Percentiles rank a stretch among this genome's conserved stretches.
These are phyloP conservation scores for Peronosclerospora sorghi DNA, from an alignment of 352 stramenopile species.

Conservation along the genomic window DNA sequence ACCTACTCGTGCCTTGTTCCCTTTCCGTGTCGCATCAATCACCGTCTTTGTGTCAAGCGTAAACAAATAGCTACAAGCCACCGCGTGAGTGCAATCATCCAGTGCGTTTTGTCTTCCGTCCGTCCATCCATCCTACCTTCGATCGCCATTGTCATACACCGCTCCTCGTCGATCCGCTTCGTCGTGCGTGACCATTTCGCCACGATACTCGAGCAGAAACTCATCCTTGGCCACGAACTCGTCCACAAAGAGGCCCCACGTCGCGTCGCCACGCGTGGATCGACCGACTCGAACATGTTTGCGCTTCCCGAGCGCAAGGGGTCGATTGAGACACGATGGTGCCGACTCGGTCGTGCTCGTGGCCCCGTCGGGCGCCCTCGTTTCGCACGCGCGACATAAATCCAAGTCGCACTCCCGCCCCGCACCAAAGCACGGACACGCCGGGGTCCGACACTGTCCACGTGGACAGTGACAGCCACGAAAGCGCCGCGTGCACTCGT, in stretches of 20 bases:
- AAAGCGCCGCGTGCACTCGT: constrained; percentile 82
- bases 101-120: not conserved
- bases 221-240: constrained; percentile 84
- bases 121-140: constrained; percentile 25
- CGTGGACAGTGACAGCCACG: constrained; percentile 79
- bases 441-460: constrained; percentile 73
- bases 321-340: constrained; percentile 69
- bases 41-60: constrained; percentile 88
- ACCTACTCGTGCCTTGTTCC: constrained; percentile 88
- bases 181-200: constrained; percentile 87
- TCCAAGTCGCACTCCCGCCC: constrained; percentile 91
- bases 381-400: constrained; percentile 44
- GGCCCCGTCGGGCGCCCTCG: constrained; percentile 5
- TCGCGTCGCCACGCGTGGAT: constrained; percentile 69
- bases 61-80: constrained; percentile 81
- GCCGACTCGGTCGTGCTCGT: no score
- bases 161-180: constrained; percentile 83
- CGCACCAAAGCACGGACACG: constrained; percentile 85
- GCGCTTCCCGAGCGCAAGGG: constrained; percentile 32
- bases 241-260: constrained; percentile 89
- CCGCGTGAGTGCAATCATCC: constrained; percentile 2
- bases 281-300: constrained; percentile 69
- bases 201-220: constrained; percentile 93
- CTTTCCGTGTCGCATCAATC: constrained; percentile 89
- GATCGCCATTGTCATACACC: constrained; percentile 84